These are phyloP conservation scores for Fomitopsis palustris DNA, from an alignment of 1,284 basidiomycete genomes.

Conservation along the genomic window DNA sequence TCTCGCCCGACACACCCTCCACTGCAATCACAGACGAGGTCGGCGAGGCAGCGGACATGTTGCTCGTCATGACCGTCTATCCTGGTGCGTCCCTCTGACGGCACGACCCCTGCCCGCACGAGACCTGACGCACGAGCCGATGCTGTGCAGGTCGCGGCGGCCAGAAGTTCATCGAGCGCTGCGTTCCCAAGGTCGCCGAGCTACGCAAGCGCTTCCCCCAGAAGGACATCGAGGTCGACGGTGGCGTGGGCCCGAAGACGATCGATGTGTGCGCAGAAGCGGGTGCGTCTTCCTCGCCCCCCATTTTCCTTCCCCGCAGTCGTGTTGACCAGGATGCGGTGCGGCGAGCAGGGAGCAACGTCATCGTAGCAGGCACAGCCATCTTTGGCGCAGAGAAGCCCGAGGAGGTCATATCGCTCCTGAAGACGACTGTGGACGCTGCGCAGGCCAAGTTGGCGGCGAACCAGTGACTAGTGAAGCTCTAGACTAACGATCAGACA, in stretches of 20 bases:
- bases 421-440: constrained; percentile 71
- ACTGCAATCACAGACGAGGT: constrained; percentile 82
- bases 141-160: constrained; percentile 74
- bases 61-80: constrained; percentile 97
- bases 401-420: constrained; percentile 68
- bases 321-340: neutral
- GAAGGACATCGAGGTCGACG: constrained; percentile 96
- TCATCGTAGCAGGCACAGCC: constrained; percentile 97
- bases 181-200: constrained; percentile 91
- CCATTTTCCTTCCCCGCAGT: neutral
- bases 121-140: neutral
- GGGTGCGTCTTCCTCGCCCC: constrained; percentile 46
- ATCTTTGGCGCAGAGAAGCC: constrained; percentile 86
- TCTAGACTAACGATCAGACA: neutral
- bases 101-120: neutral
- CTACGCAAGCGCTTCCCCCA: constrained; percentile 88
- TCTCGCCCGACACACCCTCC: constrained; percentile 90
- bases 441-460: constrained; percentile 52
- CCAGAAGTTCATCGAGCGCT: constrained; percentile 94
- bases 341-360: constrained; percentile 76
- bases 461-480: neutral
- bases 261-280: constrained; percentile 89
- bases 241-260: constrained; percentile 92
- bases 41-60: constrained; percentile 81
- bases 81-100: constrained; percentile 52